Evolutionary conservation across 2,329 filamentous ascomycete species (phyloP), one percentile per base, ranked within the genome.

Genomic region (Fusarium piperis): DNA sequence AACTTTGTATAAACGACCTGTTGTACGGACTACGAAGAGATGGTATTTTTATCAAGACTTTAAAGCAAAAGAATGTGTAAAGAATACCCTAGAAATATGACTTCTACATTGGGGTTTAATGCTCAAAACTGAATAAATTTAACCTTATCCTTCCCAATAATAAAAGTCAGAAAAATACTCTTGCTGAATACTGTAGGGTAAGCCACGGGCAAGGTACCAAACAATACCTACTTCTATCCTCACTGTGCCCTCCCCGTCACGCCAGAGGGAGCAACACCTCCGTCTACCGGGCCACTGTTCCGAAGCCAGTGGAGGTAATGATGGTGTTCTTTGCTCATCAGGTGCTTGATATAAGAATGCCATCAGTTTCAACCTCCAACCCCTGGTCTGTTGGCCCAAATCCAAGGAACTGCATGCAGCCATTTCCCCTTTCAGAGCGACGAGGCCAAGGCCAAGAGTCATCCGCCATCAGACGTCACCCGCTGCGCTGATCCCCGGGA

Each of bases 401-500:
- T 33, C 32, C 44, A 39, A 39, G 46, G 23, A 61, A 39, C 11
- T 15, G 13, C 58, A 41, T 33, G n/a, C 46, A 52, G 2, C 41
- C 13, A 35, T 60, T 60, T 35, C 58, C 33, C 23, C 36, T 51
- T 61, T 28, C 30, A 61, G 33, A 61, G 26, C 11, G 46, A 32
- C 38, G 11, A 33, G 48, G 46, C 23, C 23, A 23, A 33, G 48
- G 46, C 23, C 59, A 44, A 13, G 35, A 59, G 46, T 55, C 48
- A 62, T 13, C 41, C 53, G 20, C 53, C 39, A 58, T 39, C 32
- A 55, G 64, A 70, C 70, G 62, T 73, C 70, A 67, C 69, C 30
- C 59, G 56, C 44, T 48, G 44, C 23, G 23, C 56, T 63, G 69
- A 69, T 70, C 69, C 51, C 66, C 59, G 51, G 52, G 36, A 73